Evolutionary conservation across 2,329 filamentous ascomycete species (phyloP).

Genomic region (Phyllosticta citriasiana): DNA sequence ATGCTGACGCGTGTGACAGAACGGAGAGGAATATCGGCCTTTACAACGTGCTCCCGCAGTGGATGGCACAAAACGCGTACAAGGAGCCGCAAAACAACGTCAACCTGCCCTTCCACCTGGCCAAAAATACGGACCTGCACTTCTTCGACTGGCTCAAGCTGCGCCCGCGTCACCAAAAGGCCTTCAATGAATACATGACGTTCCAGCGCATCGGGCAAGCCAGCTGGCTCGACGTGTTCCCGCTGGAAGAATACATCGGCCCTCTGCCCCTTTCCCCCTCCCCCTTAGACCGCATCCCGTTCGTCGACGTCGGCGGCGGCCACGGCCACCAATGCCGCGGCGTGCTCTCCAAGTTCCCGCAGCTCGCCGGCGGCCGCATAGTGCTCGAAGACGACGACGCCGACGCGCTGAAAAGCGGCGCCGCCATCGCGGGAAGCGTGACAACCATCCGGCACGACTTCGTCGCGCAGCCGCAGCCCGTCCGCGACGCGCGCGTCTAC

Average conservation of each 20-base stretch:
- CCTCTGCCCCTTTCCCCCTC: too few species aligned
- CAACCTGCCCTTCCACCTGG: conserved; percentile 21
- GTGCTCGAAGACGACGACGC: background rate
- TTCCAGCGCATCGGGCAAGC: background rate
- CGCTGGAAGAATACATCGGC: conserved; percentile 11
- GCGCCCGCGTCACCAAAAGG: conserved; percentile 10
- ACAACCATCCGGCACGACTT: background rate
- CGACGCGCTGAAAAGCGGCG: background rate
- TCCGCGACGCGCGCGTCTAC: conserved; percentile 22
- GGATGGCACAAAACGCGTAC: conserved; percentile 20
- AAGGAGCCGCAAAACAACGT: conserved; percentile 17
- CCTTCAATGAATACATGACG: background rate
- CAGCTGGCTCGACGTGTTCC: conserved; percentile 13
- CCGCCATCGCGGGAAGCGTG: background rate
- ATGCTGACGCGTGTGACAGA: background rate
- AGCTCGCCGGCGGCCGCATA: background rate
- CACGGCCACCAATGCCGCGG: conserved; percentile 10
- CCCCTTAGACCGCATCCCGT: background rate
- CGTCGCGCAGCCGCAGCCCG: background rate
- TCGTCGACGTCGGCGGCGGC: conserved; percentile 14
- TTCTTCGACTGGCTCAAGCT: conserved; percentile 22
- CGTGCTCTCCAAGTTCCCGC: background rate
- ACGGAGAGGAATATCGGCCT: background rate
- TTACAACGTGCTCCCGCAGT: conserved; percentile 20
- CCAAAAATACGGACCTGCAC: conserved; percentile 17